Conservation (phyloP, 1,284 basidiomycete genomes). For the Melanopsichium pennsylvanicum region DNA sequence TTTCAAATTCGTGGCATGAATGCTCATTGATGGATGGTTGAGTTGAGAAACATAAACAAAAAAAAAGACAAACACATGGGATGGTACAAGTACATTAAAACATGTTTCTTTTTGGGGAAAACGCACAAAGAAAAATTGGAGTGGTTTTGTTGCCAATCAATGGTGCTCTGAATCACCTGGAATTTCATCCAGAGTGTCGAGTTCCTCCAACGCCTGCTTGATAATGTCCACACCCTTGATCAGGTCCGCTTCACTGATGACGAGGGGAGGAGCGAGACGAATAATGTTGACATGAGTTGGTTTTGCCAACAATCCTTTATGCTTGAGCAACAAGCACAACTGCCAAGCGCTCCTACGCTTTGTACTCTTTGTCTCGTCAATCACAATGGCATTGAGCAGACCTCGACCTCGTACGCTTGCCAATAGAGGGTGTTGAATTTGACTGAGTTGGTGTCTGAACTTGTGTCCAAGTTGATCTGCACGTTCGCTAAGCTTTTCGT, state of each 20-base stretch:
- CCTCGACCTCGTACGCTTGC: conserved; percentile 82
- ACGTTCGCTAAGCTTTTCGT: conserved; percentile 82
- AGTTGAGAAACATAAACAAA: no score
- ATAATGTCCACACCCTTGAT: conserved; percentile 80
- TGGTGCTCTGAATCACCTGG: conserved; percentile 52
- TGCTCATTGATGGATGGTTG: no score
- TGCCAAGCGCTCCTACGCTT: conserved; percentile 89
- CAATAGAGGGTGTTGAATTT: conserved; percentile 71
- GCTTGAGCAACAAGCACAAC: conserved; percentile 90
- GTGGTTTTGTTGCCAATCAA: no score
- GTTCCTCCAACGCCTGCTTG: conserved; percentile 77
- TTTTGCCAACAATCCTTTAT: conserved; percentile 88
- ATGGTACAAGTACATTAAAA: conserved; percentile 8
- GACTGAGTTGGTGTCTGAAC: conserved; percentile 70
- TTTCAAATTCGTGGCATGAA: no score
- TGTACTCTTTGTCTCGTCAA: conserved; percentile 83
- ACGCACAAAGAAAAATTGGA: background rate
- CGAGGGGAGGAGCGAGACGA: conserved; percentile 92
- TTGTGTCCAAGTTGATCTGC: conserved; percentile 80
- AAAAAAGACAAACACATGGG: no score
- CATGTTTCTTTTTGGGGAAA: no score
- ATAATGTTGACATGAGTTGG: conserved; percentile 97
- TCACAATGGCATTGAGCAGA: conserved; percentile 90
- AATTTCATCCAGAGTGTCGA: conserved; percentile 71
- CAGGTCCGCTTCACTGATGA: conserved; percentile 86